Conservation (phyloP, 2,329 filamentous ascomycete species). For the Aphanoascus verrucosus region DNA sequence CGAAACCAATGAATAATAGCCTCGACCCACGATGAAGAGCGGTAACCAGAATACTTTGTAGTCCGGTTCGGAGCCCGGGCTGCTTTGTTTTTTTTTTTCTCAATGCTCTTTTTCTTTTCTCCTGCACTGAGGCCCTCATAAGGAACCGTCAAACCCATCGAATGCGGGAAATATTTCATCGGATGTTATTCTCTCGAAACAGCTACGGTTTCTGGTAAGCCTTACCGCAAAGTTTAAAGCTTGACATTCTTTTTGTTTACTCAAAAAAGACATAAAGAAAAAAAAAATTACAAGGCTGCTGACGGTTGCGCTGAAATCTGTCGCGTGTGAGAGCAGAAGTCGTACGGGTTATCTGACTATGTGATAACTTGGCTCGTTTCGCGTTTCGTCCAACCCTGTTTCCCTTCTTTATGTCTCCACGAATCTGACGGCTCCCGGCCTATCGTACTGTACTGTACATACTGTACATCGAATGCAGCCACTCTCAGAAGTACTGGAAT, state of each 20-base stretch:
- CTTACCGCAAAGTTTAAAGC: background rate
- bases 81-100: background rate
- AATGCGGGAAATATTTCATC: background rate
- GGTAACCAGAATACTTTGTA: background rate
- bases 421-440: background rate
- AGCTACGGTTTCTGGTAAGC: conserved; percentile 8
- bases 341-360: conserved; percentile 7
- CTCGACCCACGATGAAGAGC: background rate
- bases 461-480: background rate
- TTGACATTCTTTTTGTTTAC: conserved; percentile 1
- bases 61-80: background rate
- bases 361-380: conserved; percentile 7
- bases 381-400: conserved; percentile 8
- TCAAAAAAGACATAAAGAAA: too few relatives aligned
- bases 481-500: background rate
- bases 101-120: background rate
- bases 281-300: background rate
- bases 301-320: background rate
- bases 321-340: conserved; percentile 3
- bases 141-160: background rate
- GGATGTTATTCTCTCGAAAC: background rate
- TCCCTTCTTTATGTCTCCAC: background rate
- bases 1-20: background rate
- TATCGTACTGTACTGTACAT: too few relatives aligned
- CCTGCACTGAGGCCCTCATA: background rate